Evolutionary conservation across 2,329 filamentous ascomycete species (phyloP).

Genomic region (Fusarium sp.): DNA sequence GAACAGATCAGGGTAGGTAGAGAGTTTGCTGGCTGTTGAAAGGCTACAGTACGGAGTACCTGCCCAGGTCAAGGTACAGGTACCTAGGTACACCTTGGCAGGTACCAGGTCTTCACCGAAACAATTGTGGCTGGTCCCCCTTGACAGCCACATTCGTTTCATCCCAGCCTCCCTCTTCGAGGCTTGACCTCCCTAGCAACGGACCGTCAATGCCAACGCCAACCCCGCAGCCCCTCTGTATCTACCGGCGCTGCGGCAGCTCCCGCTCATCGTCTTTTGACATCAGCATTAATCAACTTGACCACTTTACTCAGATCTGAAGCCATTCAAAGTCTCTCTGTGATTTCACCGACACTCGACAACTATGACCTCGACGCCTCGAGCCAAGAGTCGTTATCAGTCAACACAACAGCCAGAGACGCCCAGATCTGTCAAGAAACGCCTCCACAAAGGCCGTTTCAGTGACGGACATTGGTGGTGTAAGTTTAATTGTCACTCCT

Average conservation of each 20-base stretch:
- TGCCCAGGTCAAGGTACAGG: neutral
- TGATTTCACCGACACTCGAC: neutral
- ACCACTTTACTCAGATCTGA: neutral
- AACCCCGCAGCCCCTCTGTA: slow-evolving; percentile 13
- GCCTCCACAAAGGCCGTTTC: slow-evolving; percentile 48
- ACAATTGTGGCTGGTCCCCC: neutral
- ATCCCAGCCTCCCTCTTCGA: neutral
- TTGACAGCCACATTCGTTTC: neutral
- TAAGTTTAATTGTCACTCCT: slow-evolving; percentile 33
- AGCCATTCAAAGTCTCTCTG: neutral
- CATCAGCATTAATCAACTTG: neutral
- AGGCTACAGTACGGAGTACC: neutral
- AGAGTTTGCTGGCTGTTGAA: neutral
- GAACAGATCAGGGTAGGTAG: neutral
- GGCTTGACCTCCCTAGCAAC: slow-evolving; percentile 6
- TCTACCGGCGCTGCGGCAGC: slow-evolving; percentile 16
- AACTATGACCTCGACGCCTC: slow-evolving; percentile 32
- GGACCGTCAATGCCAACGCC: neutral
- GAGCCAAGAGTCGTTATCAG: slow-evolving; percentile 1
- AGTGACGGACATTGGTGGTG: slow-evolving; percentile 53
- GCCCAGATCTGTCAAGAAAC: slow-evolving; percentile 46
- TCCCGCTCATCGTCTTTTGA: slow-evolving; percentile 20
- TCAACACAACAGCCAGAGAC: slow-evolving; percentile 30
- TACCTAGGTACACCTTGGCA: neutral
- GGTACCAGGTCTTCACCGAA: neutral